Conservation (phyloP, 257 asterid genomes). For the Lithospermum erythrorhizon region DNA sequence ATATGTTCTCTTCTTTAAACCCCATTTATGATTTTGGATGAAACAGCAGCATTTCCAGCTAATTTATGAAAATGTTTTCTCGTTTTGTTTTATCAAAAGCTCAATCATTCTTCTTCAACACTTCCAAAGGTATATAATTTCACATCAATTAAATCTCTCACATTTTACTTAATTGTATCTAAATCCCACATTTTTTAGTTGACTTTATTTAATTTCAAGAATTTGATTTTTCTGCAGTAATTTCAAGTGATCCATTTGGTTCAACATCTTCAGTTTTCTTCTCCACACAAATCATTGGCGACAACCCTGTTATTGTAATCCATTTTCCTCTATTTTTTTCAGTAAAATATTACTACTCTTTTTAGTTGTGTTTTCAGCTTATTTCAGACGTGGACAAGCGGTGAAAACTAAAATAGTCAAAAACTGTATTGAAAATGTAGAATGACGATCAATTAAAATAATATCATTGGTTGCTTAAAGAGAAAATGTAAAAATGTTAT, state of each 20-base stretch:
- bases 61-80: neutral
- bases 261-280: slow-evolving; percentile 32
- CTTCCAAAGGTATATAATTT: neutral
- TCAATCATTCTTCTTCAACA: neutral
- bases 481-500: too few relatives aligned
- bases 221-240: slow-evolving; percentile 31
- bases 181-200: neutral
- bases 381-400: too few relatives aligned
- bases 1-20: too few relatives aligned
- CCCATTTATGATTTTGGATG: too few relatives aligned
- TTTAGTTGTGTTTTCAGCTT: too few relatives aligned
- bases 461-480: too few relatives aligned
- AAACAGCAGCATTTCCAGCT: too few relatives aligned
- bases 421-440: too few relatives aligned
- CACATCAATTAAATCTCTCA: too few relatives aligned
- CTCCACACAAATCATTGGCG: slow-evolving; percentile 58
- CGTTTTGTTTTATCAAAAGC: neutral
- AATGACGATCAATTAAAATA: too few relatives aligned
- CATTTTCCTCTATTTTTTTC: neutral
- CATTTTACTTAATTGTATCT: neutral
- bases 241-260: slow-evolving; percentile 16
- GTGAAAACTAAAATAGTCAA: too few relatives aligned
- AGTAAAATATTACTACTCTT: too few relatives aligned
- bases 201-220: neutral
- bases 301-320: slow-evolving; percentile 59